Conservation (phyloP, 2,329 filamentous ascomycete species). For the Cytospora chrysosperma region DNA sequence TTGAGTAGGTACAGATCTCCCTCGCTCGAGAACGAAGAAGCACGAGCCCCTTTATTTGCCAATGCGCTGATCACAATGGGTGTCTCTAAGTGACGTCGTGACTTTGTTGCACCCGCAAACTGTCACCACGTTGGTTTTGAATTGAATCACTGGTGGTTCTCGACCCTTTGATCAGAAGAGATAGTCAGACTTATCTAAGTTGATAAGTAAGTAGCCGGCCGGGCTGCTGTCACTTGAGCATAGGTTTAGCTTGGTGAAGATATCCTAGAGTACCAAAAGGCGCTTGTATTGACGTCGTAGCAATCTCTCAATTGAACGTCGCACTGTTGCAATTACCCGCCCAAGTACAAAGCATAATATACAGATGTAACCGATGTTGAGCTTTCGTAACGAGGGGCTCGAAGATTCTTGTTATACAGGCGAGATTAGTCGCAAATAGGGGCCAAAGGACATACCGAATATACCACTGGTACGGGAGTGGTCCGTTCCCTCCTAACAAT, state of each 20-base stretch:
- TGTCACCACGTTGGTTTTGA: conserved; percentile 14
- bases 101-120: conserved; percentile 10
- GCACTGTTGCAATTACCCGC: conserved; percentile 4
- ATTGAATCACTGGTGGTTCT: conserved; percentile 13
- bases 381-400: background rate
- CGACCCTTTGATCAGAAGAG: background rate
- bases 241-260: background rate
- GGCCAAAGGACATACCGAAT: background rate
- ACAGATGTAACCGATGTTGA: background rate
- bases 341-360: background rate
- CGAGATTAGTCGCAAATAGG: background rate
- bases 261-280: background rate
- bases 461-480: background rate
- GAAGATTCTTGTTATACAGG: background rate
- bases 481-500: background rate
- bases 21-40: conserved; percentile 1
- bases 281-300: background rate
- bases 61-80: conserved; percentile 9
- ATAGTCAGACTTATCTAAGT: conserved; percentile 8
- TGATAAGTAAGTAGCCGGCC: conserved; percentile 10
- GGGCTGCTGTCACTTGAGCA: background rate
- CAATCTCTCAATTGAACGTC: background rate
- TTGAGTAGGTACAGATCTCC: background rate
- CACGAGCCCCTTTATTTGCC: conserved; percentile 16
- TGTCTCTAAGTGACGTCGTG: conserved; percentile 17